Evolutionary conservation across 495 filamentous ascomycete species (phyloP), one percentile per base, ranked within the genome.

Genomic region (Talaromyces nanjingensis): DNA sequence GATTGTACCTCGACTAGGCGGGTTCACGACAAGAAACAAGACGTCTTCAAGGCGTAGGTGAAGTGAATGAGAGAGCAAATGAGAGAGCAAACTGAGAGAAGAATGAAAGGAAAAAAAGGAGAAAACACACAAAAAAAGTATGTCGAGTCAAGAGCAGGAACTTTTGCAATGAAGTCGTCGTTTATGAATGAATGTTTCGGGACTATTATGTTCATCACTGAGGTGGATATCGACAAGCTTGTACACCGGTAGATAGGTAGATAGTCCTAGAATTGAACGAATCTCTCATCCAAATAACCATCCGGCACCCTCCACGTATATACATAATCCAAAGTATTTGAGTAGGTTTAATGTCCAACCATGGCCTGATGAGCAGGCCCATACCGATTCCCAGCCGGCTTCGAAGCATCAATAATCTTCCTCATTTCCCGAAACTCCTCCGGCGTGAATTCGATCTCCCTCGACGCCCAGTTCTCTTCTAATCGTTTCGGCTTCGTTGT

Each of bases 401-500:
- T 79, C 3, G 72, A 70, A 42, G 65, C 68, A 69, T 79, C 77
- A 55, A 79, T 68, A 37, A 79, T 72, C 37, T 45, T 66, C 1
- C 77, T 70, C 70, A 78, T 77, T 37, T 74, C 74, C 29, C 65
- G 16, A 65, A 68, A 66, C 60, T 78, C 77, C 27, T 76, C 74
- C 45, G 73, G 68, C 0, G 68, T 72, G 31, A 78, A 63, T 0
- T 71, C 75, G 52, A 78, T 68, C 57, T 78, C 70, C 59, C 77
- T 64, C 1, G 77, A 79, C 3, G 66, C 69, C 71, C 74, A 80
- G 58, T 81, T 80, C 60, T 77, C 69, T 62, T 77, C 74, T 25
- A 81, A 52, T 0, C 79, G 71, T 1, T 55, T 52, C 1, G 71
- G 68, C 68, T 81, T 81, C n/a, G 79, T 81, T 6, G 79, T 80